Base-by-base conservation (phyloP, 2,329 filamentous ascomycete species). In the Ophiostoma novo-ulmi region DNA sequence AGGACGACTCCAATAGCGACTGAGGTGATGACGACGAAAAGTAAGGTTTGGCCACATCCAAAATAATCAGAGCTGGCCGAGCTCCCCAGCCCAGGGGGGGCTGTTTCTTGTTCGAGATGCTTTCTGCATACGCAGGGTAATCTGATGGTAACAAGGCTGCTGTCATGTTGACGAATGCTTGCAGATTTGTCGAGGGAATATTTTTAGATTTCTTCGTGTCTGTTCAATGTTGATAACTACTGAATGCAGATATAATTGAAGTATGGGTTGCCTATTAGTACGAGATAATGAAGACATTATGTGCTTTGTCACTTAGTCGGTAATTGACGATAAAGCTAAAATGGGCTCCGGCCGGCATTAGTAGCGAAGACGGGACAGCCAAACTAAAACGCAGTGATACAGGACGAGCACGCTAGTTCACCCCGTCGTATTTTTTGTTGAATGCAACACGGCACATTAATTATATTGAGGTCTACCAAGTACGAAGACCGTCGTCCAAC, bases 41-140 rank as follows among this genome's bases (percentile, higher is more conserved):
- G 67, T 68, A 68, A 8, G 67, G 67, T 48, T 68, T 68, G 35
- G 31, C 35, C 65, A 83, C 81, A 73, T 84, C 82, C 75, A 84
- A 78, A 31, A 84, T 75, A 61, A 84, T 75, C 5, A 84, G 77
- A n/a, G 80, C 82, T 3, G 81, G 81, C 14, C 76, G 77, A 36
- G 68, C 70, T 38, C 81, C 82, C 82, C 82, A 83, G 72, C 81
- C 81, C 74, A 83, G 10, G 6, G 63, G 69, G n/a, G 55, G 14
- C 35, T 63, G 64, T n/a, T 26, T 67, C 48, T 70, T 70, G 64
- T 70, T 70, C 31, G 69, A 70, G 55, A 65, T 67, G 38, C 55
- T 35, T 20, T 38, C 69, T 26, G 69, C 69, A 41, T 71, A 67
- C 3, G 36, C 64, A 20, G 71, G 69, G 58, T 70, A 68, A 31